Evolutionary conservation across 768 basidiomycete species (phyloP), one percentile per base, ranked within the genome.

Genomic region (Terana coerulea): DNA sequence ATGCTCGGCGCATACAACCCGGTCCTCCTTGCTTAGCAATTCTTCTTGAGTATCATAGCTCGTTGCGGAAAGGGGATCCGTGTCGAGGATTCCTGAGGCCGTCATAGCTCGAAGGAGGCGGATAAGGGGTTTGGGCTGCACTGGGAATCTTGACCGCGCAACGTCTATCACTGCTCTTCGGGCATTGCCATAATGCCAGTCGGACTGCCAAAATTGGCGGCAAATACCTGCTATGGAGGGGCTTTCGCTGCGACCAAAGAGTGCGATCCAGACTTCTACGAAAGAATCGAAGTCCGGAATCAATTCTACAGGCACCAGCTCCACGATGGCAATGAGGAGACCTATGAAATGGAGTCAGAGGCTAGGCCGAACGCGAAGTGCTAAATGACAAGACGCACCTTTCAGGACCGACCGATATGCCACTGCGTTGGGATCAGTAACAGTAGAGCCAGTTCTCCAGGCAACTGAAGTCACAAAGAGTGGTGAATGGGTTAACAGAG

Each of bases 101-200:
- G 84, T 84, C 77, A 95, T 82, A 1, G 91, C 75, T 7, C 88
- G 80, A 1, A 94, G 75, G 6, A 95, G 75, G 17, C 79, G 78
- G 34, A 89, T 64, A 19, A 95, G 77, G 0, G 84, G 81, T 22
- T 75, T 73, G 55, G 87, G 76, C 49, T 91, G 84, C 26, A 91
- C 77, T 2, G 94, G 94, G 67, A 93, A 98, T 2, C 90, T 80
- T 8, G 87, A 79, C 3, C 88, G 79, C 6, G 88, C 81, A 21
- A 91, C 83, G 54, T 94, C 91, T 49, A 98, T 79, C 44, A 95
- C 78, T 30, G 88, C 87, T 24, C 87, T 80, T 26, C 92, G 87
- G 17, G 83, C 70, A 3, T 77, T 75, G 41, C 81, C 81, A 31
- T 76, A 73, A 33, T 80, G 71, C 81, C 83, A 88, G 61, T 94